Evolutionary conservation across 768 basidiomycete genomes (phyloP).

Genomic region (Suillus clintonianus): DNA sequence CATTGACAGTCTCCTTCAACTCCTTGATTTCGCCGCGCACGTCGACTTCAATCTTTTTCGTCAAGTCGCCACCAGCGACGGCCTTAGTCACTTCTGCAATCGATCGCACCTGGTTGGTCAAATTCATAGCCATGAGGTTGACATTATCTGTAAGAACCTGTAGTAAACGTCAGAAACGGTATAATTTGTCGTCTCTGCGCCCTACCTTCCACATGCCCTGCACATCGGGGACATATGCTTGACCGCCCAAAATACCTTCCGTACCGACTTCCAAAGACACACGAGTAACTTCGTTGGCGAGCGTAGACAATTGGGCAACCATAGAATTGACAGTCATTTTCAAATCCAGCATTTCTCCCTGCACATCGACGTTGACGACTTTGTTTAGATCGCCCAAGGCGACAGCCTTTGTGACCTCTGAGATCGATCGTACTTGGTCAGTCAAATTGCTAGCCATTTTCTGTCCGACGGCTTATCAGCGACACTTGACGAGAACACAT

Average conservation of each 20-base stretch:
- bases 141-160: conserved; percentile 76
- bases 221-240: conserved; percentile 89
- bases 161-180: not conserved
- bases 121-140: conserved; percentile 87
- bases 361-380: conserved; percentile 88
- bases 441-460: conserved; percentile 89
- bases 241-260: conserved; percentile 91
- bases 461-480: conserved; percentile 35
- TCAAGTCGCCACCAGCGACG: conserved; percentile 90
- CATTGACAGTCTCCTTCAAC: conserved; percentile 90
- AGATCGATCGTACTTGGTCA: conserved; percentile 88
- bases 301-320: conserved; percentile 70
- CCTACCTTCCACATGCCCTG: conserved; percentile 92
- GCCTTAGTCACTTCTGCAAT: conserved; percentile 93
- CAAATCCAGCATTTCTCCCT: conserved; percentile 90
- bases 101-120: conserved; percentile 89
- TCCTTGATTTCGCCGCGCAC: conserved; percentile 92
- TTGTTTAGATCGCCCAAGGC: conserved; percentile 83
- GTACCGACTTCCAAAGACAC: conserved; percentile 92
- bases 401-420: conserved; percentile 78
- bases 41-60: conserved; percentile 90
- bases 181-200: conserved; percentile 19
- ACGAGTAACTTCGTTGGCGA: conserved; percentile 84
- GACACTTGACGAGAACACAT: not conserved
- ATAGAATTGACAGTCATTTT: conserved; percentile 81